A percentile compares a stretch with the other conserved stretches of the same genome.
Conservation (phyloP, 768 basidiomycete species). For the Tulasnella sp. region DNA sequence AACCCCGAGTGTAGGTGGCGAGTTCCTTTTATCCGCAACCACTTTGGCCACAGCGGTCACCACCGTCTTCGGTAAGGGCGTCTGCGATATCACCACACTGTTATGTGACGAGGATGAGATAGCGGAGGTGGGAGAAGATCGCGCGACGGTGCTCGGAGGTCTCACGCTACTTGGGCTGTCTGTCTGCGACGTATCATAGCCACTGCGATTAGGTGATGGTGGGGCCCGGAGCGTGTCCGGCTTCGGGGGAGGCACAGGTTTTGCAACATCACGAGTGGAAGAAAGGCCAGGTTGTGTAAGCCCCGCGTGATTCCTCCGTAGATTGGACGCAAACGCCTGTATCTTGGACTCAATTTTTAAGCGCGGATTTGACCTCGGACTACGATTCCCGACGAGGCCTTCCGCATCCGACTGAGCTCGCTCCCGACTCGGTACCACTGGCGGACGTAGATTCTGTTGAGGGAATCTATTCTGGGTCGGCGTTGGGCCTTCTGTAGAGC, state of each 20-base stretch:
- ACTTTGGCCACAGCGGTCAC: background rate
- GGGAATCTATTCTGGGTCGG: no score
- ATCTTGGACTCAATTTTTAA: slow-evolving; percentile 10
- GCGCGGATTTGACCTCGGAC: slow-evolving; percentile 1
- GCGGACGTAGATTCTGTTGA: no score
- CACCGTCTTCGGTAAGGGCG: no score
- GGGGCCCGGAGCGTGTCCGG: background rate
- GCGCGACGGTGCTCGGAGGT: no score
- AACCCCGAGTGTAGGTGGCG: no score
- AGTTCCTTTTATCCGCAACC: background rate
- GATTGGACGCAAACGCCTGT: slow-evolving; percentile 5
- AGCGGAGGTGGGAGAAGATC: no score
- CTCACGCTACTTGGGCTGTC: no score
- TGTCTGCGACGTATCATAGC: background rate
- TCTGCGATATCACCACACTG: no score
- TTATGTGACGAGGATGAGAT: no score
- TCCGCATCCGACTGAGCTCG: background rate
- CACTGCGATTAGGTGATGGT: background rate
- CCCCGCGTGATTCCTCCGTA: background rate
- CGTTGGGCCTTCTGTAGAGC: no score
- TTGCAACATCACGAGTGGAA: background rate
- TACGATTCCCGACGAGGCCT: background rate
- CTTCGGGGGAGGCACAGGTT: slow-evolving; percentile 7
- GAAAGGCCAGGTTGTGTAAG: background rate
- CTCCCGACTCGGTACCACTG: background rate